Percentiles rank a stretch among this genome's conserved stretches.
Conservation (phyloP, 371 early-diverging fungal genomes). For the Rhizopus delemar region DNA sequence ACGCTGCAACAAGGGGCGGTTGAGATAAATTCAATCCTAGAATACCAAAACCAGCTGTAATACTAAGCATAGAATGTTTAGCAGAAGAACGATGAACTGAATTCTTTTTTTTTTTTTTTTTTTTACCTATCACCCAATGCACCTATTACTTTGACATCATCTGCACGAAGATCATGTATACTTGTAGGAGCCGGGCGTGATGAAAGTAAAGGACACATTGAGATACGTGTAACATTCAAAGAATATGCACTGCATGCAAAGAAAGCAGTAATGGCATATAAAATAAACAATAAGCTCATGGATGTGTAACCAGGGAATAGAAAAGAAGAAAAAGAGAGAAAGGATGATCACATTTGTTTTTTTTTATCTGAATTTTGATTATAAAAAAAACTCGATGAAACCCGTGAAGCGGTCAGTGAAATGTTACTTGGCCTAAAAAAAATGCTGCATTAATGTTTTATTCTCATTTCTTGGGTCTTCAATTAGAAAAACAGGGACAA, state of each 20-base stretch:
- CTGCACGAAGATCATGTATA: constrained; percentile 28
- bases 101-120: background rate
- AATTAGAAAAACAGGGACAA: no score
- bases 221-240: constrained; percentile 20
- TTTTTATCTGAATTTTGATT: no score
- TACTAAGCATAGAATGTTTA: constrained; percentile 18
- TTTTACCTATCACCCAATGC: constrained; percentile 33
- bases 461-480: no score
- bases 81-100: background rate
- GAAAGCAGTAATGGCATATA: constrained; percentile 1
- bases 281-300: background rate
- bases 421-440: no score
- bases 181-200: constrained; percentile 15
- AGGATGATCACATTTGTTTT: no score
- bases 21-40: constrained; percentile 19
- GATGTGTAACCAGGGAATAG: no score
- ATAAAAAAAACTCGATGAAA: no score
- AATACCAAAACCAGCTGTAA: constrained; percentile 42
- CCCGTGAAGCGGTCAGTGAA: no score
- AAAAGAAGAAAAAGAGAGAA: no score
- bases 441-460: no score
- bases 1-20: background rate
- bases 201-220: constrained; percentile 21
- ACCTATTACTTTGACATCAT: constrained; percentile 34
- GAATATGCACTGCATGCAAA: constrained; percentile 4